Evolutionary conservation across 1,284 basidiomycete genomes (phyloP), one percentile per base, ranked within the genome.

Genomic region (Agroathelia rolfsii): DNA sequence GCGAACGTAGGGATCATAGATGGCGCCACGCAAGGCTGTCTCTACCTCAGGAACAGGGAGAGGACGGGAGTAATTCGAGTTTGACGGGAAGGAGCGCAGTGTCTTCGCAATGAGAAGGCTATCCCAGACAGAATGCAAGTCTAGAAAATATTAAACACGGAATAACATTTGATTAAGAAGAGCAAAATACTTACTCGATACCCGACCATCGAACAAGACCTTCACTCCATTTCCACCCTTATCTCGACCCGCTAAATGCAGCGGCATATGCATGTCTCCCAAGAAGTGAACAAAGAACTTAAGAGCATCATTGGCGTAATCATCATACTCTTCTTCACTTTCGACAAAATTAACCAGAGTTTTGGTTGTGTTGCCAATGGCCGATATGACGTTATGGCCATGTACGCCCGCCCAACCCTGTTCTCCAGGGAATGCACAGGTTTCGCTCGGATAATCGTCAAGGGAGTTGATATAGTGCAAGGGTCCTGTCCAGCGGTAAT

Each of bases 261-360:
- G 62, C 6, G 90, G 90, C 69, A 84, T 81, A 49, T 94, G 90
- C 65, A 93, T 65, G 50, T 95, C 92, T 1, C 92, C 92, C 6
- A 93, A 40, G 42, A 89, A 90, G 52, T 96, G 92, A 22, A 90
- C 72, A 30, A 96, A 62, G 62, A 94, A 95, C 51, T 87, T 84
- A 48, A 94, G 64, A 2, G 88, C 83, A 49, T 81, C 77, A 44
- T 68, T 66, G 4, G 67, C 69, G 14, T 27, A 38, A 14, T 47
- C 48, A 16, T 48, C 41, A 11, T 42, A 41, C 8, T 24, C 29
- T 5, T 48, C 47, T 14, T 44, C 37, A 15, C 47, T 41, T 25
- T 20, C 43, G 14, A 54, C 53, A 50, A 63, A 73, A n/a, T 69
- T 66, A 20, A 62, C 60, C 19, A 82, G 50, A 23, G 76, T 62